Conservation (phyloP, 2,329 filamentous ascomycete genomes). For the Nigrospora oryzae region DNA sequence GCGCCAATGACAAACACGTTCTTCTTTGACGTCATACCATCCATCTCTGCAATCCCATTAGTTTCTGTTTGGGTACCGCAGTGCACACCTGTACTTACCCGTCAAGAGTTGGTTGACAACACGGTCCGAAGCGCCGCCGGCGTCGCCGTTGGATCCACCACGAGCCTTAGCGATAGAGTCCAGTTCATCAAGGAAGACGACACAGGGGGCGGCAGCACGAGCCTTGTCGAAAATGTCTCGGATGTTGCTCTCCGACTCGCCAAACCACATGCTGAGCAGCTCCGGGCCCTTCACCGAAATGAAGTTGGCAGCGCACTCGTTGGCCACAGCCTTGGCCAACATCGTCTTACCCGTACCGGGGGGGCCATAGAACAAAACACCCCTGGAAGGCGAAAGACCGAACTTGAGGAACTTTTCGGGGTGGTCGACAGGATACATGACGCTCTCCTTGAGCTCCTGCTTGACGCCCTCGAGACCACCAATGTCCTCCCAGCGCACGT, state of each 20-base stretch:
- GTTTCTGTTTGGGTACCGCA: not conserved
- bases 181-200: conserved; percentile 97
- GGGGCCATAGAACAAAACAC: conserved; percentile 97
- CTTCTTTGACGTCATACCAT: conserved; percentile 99
- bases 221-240: conserved; percentile 99
- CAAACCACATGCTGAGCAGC: conserved; percentile 99
- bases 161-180: conserved; percentile 99
- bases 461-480: conserved; percentile 98
- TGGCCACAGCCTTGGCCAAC: conserved; percentile 98
- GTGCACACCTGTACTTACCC: conserved; percentile 45
- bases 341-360: conserved; percentile 99
- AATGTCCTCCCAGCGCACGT: conserved; percentile 99
- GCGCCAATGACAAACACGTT: conserved; percentile 99
- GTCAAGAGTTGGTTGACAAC: conserved; percentile 99
- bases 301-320: conserved; percentile 99
- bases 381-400: conserved; percentile 91
- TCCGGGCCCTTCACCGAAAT: conserved; percentile 99
- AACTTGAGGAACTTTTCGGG: conserved; percentile 99
- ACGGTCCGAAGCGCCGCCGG: conserved; percentile 96
- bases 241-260: conserved; percentile 99
- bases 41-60: conserved; percentile 65
- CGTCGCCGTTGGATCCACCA: conserved; percentile 92
- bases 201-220: conserved; percentile 91
- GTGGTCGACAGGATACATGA: conserved; percentile 98
- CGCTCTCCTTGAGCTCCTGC: conserved; percentile 97